phyloP scores from a whole-genome alignment of 208 protist species.

The Crithidia bombi region DNA sequence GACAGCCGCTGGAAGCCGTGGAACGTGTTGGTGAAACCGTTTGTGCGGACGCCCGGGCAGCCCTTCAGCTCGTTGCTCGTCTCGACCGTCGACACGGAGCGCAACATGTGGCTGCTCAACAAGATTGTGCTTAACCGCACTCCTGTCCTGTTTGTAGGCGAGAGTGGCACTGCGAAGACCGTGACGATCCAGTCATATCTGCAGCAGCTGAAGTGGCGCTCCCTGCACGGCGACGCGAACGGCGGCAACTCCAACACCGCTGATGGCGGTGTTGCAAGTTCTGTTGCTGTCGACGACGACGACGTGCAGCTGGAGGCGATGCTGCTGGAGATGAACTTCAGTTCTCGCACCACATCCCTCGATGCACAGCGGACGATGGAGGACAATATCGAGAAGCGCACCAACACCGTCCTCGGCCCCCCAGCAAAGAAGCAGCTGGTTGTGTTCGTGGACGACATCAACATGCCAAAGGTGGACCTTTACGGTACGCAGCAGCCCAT shows the following conservation, averaged over 20 bases:
- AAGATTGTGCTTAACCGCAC: constrained; percentile 90
- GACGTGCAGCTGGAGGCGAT: constrained; percentile 90
- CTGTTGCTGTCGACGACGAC: constrained; percentile 42
- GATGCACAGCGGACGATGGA: constrained; percentile 97
- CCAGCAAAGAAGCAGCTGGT: constrained; percentile 96
- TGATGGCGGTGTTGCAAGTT: neutral
- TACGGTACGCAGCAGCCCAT: constrained; percentile 99
- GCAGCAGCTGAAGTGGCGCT: constrained; percentile 77
- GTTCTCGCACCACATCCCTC: constrained; percentile 94
- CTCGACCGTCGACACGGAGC: constrained; percentile 98
- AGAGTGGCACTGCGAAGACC: constrained; percentile 99
- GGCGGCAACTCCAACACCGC: neutral
- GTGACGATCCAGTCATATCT: constrained; percentile 97
- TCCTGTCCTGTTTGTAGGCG: constrained; percentile 97
- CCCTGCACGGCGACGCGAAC: constrained; percentile 34
- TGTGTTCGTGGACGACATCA: constrained; percentile 99
- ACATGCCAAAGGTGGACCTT: constrained; percentile 98
- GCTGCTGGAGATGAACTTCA: constrained; percentile 97
- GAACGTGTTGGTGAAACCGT: constrained; percentile 93
- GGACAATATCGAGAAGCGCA: constrained; percentile 97
- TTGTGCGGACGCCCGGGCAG: constrained; percentile 78
- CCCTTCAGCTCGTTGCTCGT: constrained; percentile 98
- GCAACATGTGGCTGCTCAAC: constrained; percentile 97
- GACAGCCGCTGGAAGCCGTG: constrained; percentile 96
- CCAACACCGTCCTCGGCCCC: constrained; percentile 95